Percentiles rank a stretch among this genome's conserved stretches.
Conservation (phyloP, 768 basidiomycete species). For the Suillus spraguei region DNA sequence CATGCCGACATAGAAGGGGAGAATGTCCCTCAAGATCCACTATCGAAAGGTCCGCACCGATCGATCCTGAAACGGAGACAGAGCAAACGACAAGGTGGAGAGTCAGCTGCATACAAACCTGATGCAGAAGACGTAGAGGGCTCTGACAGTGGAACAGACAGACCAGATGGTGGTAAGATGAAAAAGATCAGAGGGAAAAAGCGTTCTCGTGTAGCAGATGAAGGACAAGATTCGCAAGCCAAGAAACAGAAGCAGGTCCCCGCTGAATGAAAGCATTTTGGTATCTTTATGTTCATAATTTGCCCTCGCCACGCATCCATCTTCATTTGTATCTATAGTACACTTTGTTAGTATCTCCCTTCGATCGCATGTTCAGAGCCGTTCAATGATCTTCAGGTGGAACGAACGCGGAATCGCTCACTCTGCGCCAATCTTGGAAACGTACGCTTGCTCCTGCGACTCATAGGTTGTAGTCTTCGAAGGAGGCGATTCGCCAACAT, state of each 20-base stretch:
- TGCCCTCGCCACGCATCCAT: not conserved
- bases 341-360: constrained; percentile 2
- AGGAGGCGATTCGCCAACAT: not conserved
- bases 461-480: constrained; percentile 2
- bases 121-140: constrained; percentile 28
- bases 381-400: constrained; percentile 3
- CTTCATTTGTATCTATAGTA: constrained; percentile 9
- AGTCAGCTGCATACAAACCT: constrained; percentile 42
- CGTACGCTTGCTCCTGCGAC: not conserved
- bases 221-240: constrained; percentile 1
- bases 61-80: constrained; percentile 17
- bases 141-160: constrained; percentile 27
- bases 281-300: constrained; percentile 14
- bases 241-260: constrained; percentile 12
- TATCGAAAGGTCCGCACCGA: not conserved
- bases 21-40: not conserved
- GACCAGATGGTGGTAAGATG: constrained; percentile 10
- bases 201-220: constrained; percentile 10
- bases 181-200: constrained; percentile 14
- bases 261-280: constrained; percentile 6
- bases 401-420: not conserved
- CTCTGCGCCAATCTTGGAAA: not conserved
- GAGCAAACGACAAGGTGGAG: constrained; percentile 34
- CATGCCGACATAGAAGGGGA: not conserved
- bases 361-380: constrained; percentile 7